Evolutionary conservation across 306 rosid species (phyloP).

Genomic region (Acacia melanoxylon): DNA sequence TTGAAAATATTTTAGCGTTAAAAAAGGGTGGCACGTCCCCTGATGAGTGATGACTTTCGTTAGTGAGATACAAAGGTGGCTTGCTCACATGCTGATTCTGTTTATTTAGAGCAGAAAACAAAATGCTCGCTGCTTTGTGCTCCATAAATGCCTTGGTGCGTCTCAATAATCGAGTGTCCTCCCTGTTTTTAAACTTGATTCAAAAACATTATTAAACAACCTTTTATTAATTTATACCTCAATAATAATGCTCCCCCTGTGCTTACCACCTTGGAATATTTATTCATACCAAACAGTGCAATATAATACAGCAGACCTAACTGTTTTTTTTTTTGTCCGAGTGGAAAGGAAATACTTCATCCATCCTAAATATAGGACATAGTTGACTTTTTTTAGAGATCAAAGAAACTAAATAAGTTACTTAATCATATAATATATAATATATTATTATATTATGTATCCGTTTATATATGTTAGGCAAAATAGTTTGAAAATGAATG

Average conservation of each 20-base stretch:
- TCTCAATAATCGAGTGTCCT: not conserved
- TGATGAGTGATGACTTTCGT: not conserved
- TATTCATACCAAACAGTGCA: not conserved
- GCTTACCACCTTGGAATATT: not conserved
- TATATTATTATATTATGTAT: too few species aligned
- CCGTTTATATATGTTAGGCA: too few species aligned
- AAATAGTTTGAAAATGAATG: too few species aligned
- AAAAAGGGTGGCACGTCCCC: not conserved
- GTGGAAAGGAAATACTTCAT: too few species aligned
- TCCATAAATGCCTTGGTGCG: not conserved
- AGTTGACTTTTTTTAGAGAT: too few species aligned
- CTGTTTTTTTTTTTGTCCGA: too few species aligned
- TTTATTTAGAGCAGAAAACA: not conserved
- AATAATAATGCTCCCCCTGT: not conserved
- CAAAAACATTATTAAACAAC: not conserved
- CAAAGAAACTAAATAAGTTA: too few species aligned
- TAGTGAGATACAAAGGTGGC: not conserved
- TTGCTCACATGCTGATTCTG: not conserved
- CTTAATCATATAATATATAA: too few species aligned
- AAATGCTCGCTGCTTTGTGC: not conserved
- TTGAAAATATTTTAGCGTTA: not conserved
- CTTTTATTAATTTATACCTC: not conserved
- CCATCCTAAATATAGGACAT: fast-evolving
- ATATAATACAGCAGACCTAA: not conserved
- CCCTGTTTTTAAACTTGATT: not conserved